phyloP scores from a whole-genome alignment of 768 basidiomycete species.

The Strobilomyces dryophilus region DNA sequence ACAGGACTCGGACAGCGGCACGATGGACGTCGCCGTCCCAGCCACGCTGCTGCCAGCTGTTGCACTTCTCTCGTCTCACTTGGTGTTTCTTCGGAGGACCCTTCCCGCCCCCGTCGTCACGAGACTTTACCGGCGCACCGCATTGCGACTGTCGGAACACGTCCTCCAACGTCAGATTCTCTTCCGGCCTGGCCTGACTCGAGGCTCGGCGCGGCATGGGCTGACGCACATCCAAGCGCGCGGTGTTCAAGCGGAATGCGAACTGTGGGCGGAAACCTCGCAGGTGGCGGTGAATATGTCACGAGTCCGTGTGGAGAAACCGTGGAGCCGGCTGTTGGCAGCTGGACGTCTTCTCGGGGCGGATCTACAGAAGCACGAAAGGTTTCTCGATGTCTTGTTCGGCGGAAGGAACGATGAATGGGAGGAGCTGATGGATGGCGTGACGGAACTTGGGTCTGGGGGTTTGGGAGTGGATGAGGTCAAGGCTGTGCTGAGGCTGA shows the following conservation, averaged over 20 bases:
- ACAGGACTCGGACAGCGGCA: constrained; percentile 7
- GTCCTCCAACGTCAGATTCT: constrained; percentile 80
- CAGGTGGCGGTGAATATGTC: constrained; percentile 49
- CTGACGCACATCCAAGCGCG: constrained; percentile 47
- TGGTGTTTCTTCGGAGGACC: constrained; percentile 59
- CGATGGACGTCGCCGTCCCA: constrained; percentile 47
- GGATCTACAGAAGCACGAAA: constrained; percentile 40
- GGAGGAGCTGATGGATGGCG: constrained; percentile 44
- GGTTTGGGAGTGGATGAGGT: constrained; percentile 65
- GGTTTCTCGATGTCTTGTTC: constrained; percentile 14
- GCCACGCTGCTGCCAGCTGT: constrained; percentile 73
- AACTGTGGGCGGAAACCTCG: constrained; percentile 81
- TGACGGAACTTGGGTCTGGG: constrained; percentile 52
- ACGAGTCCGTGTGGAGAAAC: constrained; percentile 56
- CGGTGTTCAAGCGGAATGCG: constrained; percentile 64
- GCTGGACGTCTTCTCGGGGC: constrained; percentile 65
- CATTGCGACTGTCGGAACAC: constrained; percentile 66
- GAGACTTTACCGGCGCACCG: constrained; percentile 69
- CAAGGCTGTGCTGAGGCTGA: constrained; percentile 45
- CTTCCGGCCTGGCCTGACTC: constrained; percentile 67
- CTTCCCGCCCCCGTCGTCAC: constrained; percentile 58
- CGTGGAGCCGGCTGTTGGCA: constrained; percentile 72
- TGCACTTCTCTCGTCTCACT: constrained; percentile 75
- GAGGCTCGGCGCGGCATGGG: constrained; percentile 21
- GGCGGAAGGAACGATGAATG: constrained; percentile 36